Conservation (phyloP, 2,329 filamentous ascomycete species). For the Trichoderma sp. region DNA sequence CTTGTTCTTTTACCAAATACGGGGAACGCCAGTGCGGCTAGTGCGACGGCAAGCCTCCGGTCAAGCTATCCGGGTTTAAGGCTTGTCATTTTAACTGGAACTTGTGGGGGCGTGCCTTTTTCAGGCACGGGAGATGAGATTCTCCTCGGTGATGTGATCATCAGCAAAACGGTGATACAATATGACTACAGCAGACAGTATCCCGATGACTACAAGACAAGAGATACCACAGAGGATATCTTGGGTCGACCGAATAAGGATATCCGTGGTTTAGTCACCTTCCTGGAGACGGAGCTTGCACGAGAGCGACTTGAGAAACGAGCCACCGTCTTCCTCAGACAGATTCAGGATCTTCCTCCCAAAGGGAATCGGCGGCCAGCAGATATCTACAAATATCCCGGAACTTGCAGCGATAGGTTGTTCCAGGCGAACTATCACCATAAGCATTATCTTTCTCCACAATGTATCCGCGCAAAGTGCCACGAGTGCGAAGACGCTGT, state of each 20-base stretch:
- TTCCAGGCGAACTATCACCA: neutral
- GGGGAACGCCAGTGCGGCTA: neutral
- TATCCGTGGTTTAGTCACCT: neutral
- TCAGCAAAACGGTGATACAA: neutral
- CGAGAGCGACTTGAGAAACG: neutral
- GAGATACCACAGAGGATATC: neutral
- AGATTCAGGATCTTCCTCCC: neutral
- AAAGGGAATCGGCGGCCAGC: neutral
- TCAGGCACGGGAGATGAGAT: neutral
- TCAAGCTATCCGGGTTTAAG: neutral
- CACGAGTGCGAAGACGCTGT: neutral
- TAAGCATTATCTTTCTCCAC: neutral
- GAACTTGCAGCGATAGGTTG: neutral
- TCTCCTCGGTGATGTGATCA: neutral
- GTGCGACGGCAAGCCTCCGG: neutral
- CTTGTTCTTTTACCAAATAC: neutral
- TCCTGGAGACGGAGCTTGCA: neutral
- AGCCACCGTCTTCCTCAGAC: neutral
- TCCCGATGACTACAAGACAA: neutral
- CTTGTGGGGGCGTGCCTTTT: neutral
- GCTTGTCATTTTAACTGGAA: neutral
- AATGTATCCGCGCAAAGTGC: neutral
- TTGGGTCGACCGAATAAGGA: neutral
- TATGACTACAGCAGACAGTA: neutral
- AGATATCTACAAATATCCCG: neutral